Percentiles rank a stretch among this genome's conserved stretches.
These are phyloP conservation scores for Lophium mytilinum DNA, from an alignment of 495 filamentous ascomycete genomes.

Conservation along the genomic window DNA sequence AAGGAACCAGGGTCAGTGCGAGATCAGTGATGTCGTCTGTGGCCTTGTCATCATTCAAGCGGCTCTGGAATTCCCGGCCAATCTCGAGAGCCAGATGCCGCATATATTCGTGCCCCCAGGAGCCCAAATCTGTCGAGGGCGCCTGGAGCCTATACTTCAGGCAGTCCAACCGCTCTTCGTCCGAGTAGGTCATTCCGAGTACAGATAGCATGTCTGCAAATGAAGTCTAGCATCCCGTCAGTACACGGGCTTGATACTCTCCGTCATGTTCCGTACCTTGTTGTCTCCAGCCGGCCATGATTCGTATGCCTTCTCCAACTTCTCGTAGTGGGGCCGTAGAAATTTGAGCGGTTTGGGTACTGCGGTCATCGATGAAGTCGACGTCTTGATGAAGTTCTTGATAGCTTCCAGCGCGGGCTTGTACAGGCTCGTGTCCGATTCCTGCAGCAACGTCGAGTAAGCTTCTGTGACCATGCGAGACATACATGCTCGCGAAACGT, in stretches of 20 bases:
- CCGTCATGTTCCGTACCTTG: conserved; percentile 46
- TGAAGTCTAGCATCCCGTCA: conserved; percentile 46
- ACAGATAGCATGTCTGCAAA: conserved; percentile 94
- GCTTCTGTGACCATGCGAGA: conserved; percentile 3
- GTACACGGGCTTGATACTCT: not conserved
- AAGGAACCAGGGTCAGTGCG: conserved; percentile 74
- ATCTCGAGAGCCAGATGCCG: conserved; percentile 93
- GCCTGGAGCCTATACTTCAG: conserved; percentile 89
- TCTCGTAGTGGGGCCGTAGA: conserved; percentile 87
- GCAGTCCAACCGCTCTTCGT: conserved; percentile 90
- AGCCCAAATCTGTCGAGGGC: conserved; percentile 83
- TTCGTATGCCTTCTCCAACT: conserved; percentile 77
- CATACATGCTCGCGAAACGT: conserved; percentile 23
- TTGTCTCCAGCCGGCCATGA: conserved; percentile 74
- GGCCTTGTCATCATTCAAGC: conserved; percentile 57
- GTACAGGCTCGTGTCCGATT: conserved; percentile 80
- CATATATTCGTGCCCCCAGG: conserved; percentile 98
- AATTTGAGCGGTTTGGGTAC: conserved; percentile 98
- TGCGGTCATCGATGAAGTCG: conserved; percentile 97
- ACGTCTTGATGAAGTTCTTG: conserved; percentile 96
- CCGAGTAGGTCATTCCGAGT: conserved; percentile 97
- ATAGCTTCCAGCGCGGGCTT: conserved; percentile 87
- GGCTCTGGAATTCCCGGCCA: conserved; percentile 81
- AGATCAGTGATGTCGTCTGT: conserved; percentile 73
- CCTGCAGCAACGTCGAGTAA: conserved; percentile 46